phyloP scores from a whole-genome alignment of 805 yeast genomes.

The Candida khao-thaluensis region DNA sequence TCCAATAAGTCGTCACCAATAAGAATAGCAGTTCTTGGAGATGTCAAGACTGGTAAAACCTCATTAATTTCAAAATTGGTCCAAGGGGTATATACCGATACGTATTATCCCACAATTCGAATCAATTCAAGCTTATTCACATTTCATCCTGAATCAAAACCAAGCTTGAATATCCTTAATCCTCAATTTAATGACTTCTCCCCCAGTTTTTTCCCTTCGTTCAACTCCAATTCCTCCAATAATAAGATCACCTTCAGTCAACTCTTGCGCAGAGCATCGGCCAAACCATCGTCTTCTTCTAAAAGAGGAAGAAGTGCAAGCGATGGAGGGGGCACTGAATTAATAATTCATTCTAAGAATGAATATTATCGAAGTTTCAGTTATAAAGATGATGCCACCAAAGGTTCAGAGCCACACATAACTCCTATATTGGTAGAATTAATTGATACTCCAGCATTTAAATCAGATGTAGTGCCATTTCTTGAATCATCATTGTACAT shows the following conservation, averaged over 20 bases:
- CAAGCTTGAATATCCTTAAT: constrained; percentile 13
- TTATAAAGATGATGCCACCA: constrained; percentile 5
- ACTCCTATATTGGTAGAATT: constrained; percentile 66
- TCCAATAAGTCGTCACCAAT: constrained; percentile 41
- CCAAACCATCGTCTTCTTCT: constrained; percentile 8
- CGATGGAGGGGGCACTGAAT: constrained; percentile 27
- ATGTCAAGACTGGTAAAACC: constrained; percentile 58
- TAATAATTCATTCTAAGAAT: constrained; percentile 12
- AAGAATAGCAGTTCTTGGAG: constrained; percentile 62
- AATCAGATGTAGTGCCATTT: constrained; percentile 69
- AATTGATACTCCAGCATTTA: constrained; percentile 73
- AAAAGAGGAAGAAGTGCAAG: constrained; percentile 19
- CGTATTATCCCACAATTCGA: constrained; percentile 71
- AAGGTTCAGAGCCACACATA: constrained; percentile 21
- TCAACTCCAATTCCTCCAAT: not conserved
- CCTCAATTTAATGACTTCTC: constrained; percentile 5
- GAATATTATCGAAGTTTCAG: constrained; percentile 13
- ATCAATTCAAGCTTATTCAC: constrained; percentile 60
- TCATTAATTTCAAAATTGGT: constrained; percentile 51
- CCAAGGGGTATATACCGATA: constrained; percentile 54
- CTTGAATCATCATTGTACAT: constrained; percentile 69
- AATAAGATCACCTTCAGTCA: constrained; percentile 28
- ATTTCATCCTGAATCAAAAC: constrained; percentile 40
- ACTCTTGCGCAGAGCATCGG: constrained; percentile 14
- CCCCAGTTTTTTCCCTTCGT: not conserved